A percentile compares a stretch with the other conserved stretches of the same genome.
Evolutionary conservation across 129 eudicot genomes (phyloP).

Genomic region (Logfia minima): DNA sequence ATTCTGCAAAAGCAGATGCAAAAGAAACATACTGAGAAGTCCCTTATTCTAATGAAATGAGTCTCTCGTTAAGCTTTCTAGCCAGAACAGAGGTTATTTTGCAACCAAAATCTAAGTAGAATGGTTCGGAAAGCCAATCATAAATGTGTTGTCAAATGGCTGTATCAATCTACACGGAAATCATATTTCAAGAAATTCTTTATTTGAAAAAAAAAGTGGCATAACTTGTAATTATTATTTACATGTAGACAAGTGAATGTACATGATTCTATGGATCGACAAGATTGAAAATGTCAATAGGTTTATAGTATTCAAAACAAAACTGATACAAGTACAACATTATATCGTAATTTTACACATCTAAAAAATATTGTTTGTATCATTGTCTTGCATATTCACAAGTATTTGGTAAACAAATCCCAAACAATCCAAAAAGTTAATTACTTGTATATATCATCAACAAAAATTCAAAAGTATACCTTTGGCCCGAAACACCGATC

Average conservation of each 20-base stretch:
- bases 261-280: background rate
- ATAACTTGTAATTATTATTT: background rate
- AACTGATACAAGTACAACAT: background rate
- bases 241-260: too few species aligned
- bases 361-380: background rate
- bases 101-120: background rate
- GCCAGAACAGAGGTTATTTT: background rate
- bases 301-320: too few species aligned
- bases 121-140: background rate
- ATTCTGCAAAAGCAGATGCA: background rate
- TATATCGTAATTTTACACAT: background rate
- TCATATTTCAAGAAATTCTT: background rate
- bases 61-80: background rate
- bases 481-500: conserved; percentile 1
- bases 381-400: background rate
- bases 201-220: background rate
- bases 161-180: background rate
- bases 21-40: background rate
- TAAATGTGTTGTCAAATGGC: background rate
- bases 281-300: too few species aligned
- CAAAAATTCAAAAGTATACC: conserved; percentile 4
- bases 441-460: background rate
- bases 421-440: background rate
- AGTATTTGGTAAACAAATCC: background rate
- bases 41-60: too few species aligned